Evolutionary conservation across 2,329 filamentous ascomycete genomes (phyloP).

Genomic region (Aspergillus udagawae): DNA sequence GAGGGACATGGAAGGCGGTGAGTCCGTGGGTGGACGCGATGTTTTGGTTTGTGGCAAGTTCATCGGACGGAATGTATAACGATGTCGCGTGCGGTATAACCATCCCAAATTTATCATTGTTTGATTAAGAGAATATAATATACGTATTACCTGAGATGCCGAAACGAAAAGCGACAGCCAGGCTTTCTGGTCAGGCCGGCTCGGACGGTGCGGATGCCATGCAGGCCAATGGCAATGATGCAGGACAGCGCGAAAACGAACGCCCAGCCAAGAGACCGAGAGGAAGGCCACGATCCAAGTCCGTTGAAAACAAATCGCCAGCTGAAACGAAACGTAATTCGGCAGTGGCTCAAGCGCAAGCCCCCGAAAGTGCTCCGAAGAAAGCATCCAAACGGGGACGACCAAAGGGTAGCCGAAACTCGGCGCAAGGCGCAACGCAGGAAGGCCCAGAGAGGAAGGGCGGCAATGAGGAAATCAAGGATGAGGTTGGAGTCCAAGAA

Average conservation of each 20-base stretch:
- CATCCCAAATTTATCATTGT: background rate
- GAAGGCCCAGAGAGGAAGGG: conserved; percentile 38
- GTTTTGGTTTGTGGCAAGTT: background rate
- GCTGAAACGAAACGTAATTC: conserved; percentile 26
- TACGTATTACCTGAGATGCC: conserved; percentile 26
- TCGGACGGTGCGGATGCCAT: conserved; percentile 44
- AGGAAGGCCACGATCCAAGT: conserved; percentile 41
- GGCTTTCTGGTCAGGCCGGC: conserved; percentile 45
- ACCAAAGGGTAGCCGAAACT: conserved; percentile 28
- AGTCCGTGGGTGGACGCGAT: background rate
- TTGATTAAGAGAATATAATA: background rate
- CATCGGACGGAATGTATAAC: background rate
- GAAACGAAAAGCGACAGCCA: conserved; percentile 39
- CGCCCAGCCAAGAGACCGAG: conserved; percentile 35
- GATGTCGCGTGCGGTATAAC: background rate
- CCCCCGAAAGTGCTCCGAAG: conserved; percentile 16
- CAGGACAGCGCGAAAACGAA: conserved; percentile 28
- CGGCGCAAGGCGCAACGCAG: conserved; percentile 20
- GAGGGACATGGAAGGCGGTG: background rate
- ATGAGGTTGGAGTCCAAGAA: conserved; percentile 25
- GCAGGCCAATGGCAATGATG: conserved; percentile 28
- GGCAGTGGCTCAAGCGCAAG: conserved; percentile 16
- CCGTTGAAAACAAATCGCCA: conserved; percentile 33
- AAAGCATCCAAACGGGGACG: conserved; percentile 25
- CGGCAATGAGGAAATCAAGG: conserved; percentile 36